Conservation (phyloP, 208 protist genomes). For the Porcisia deanei region DNA sequence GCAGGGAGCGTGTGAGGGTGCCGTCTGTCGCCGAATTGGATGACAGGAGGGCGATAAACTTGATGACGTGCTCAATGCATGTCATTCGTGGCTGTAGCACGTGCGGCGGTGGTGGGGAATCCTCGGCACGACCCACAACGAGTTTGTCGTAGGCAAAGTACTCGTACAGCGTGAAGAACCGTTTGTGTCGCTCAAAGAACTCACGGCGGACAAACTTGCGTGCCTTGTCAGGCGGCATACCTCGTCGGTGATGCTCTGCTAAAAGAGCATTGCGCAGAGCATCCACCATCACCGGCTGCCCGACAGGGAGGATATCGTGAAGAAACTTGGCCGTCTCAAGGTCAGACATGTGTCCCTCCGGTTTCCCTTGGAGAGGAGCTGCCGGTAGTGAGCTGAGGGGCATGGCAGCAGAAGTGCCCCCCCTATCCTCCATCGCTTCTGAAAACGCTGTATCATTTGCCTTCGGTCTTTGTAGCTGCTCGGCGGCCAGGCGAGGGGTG, state of each 20-base stretch:
- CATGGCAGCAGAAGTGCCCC: neutral
- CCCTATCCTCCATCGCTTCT: neutral
- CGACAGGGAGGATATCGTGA: slow-evolving; percentile 30
- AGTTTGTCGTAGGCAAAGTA: slow-evolving; percentile 31
- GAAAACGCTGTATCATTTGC: neutral
- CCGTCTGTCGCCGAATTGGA: slow-evolving; percentile 47
- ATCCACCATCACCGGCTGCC: slow-evolving; percentile 32
- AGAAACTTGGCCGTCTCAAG: slow-evolving; percentile 33
- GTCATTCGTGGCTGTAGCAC: slow-evolving; percentile 44
- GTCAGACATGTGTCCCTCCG: slow-evolving; percentile 23
- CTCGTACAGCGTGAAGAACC: slow-evolving; percentile 24
- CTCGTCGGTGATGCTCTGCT: neutral
- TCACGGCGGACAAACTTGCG: slow-evolving; percentile 48
- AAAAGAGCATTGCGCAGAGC: slow-evolving; percentile 9
- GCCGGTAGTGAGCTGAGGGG: neutral
- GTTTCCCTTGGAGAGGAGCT: neutral
- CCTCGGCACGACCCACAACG: slow-evolving; percentile 43
- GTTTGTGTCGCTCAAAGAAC: slow-evolving; percentile 14
- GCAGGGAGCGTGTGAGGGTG: slow-evolving; percentile 42
- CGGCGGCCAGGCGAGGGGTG: slow-evolving; percentile 37
- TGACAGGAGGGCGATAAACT: slow-evolving; percentile 68
- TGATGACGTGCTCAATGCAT: slow-evolving; percentile 50
- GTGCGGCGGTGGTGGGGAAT: slow-evolving; percentile 24
- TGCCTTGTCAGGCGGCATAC: slow-evolving; percentile 2
- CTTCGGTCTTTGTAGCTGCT: neutral